A percentile compares a stretch with the other conserved stretches of the same genome.
phyloP scores from a whole-genome alignment of 192 early-diverging fungal species.

The Gryganskiella cystojenkinii region DNA sequence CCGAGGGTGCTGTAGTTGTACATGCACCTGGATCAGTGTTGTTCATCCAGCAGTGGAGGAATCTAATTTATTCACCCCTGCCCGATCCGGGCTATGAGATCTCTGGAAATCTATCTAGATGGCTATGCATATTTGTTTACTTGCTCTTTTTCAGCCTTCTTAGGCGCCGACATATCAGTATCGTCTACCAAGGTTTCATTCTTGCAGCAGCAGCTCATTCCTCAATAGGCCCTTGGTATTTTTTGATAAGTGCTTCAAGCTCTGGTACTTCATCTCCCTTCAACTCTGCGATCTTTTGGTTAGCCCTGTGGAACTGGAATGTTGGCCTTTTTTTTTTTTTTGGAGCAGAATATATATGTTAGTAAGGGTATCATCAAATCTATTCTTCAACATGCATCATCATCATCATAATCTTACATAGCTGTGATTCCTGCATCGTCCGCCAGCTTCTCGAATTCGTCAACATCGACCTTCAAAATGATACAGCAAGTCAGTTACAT shows the following conservation, averaged over 20 bases:
- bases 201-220: not conserved
- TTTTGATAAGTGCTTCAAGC: not conserved
- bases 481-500: too few relatives aligned
- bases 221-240: not conserved
- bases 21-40: too few relatives aligned
- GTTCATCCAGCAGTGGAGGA: too few relatives aligned
- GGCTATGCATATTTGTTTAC: too few relatives aligned
- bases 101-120: too few relatives aligned
- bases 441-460: not conserved
- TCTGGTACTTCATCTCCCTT: not conserved
- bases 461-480: slow-evolving; percentile 3
- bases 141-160: too few relatives aligned
- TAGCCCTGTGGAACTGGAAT: not conserved
- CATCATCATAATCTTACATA: not conserved
- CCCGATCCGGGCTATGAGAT: too few relatives aligned
- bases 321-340: not conserved
- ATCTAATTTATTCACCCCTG: too few relatives aligned
- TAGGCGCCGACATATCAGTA: too few relatives aligned
- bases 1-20: too few relatives aligned
- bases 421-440: not conserved
- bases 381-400: not conserved
- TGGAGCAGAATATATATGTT: not conserved
- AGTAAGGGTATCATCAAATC: not conserved
- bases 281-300: not conserved
- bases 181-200: too few relatives aligned